Base-by-base conservation (phyloP, 2,329 filamentous ascomycete species). In the Verticillium klebahnii region DNA sequence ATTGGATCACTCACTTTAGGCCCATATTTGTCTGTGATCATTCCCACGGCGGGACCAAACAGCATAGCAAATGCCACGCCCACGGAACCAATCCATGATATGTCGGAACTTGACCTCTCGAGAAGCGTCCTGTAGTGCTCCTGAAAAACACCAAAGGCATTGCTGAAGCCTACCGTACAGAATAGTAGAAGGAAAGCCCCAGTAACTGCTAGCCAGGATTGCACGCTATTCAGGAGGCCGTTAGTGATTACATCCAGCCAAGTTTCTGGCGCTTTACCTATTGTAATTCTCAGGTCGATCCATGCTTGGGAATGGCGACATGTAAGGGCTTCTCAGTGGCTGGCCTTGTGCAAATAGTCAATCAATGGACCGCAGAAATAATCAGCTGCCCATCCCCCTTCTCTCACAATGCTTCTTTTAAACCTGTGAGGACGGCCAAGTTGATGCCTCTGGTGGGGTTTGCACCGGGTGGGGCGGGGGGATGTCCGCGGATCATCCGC, bases 21-120 rank as follows among this genome's bases (percentile, higher is more conserved):
- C 0, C 89, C 89, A 61, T 85, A 83, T 61, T 77, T 83, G 67
- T 91, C 89, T 66, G 82, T 89, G 0, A 88, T 62, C 36, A 78
- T 81, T 2, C 89, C 89, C n/a, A 87, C 80, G 8, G 90, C 67
- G 0, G 86, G 85, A 0, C 87, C 86, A 65, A 81, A 5, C 8
- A 6, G 68, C 68, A 83, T 82, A 77, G 89, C 80, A 68, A 85
- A 78, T 66, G 82, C 84, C 17, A 81, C 73, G 63, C 86, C 80
- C 8, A 87, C 69, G 0, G 83, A 84, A 0, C 83, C 79, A 56
- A 88, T 87, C 85, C 85, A 88, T n/a, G 85, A 76, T n/a, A 88
- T 84, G 1, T 82, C 68, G 0, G 82, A 82, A 65, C 84, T 83
- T 2, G 75, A 57, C 6, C 67, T 70, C 2, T 88, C 72, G 19